These are phyloP conservation scores for Cetraspora pellucida DNA, from an alignment of 192 early-diverging fungal genomes.

Conservation along the genomic window DNA sequence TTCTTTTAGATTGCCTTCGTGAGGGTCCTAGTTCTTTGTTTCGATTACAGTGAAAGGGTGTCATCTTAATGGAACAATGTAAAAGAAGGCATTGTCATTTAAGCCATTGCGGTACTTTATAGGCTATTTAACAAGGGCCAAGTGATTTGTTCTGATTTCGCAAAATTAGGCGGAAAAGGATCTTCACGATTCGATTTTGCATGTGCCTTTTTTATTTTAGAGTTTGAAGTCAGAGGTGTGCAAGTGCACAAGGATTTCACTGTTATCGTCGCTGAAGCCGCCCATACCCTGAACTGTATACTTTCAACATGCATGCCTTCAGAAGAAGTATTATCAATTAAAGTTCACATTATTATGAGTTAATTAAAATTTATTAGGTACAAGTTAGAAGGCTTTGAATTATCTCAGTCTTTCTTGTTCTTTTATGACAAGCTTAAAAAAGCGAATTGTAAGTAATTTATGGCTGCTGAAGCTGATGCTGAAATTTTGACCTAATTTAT, in stretches of 20 bases:
- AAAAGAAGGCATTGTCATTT: too few relatives aligned
- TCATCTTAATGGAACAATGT: too few relatives aligned
- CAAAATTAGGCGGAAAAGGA: too few relatives aligned
- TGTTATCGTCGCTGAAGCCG: background rate
- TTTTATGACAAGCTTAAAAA: constrained; percentile 83
- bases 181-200: background rate
- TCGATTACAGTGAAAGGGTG: too few relatives aligned
- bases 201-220: background rate
- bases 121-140: too few relatives aligned
- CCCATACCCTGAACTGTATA: background rate
- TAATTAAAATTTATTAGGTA: constrained; percentile 39
- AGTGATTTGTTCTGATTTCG: too few relatives aligned
- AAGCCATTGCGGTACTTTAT: too few relatives aligned
- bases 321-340: background rate
- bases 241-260: background rate
- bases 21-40: too few relatives aligned
- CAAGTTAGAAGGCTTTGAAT: constrained; percentile 77
- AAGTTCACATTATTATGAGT: background rate
- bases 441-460: constrained; percentile 61
- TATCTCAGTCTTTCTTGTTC: constrained; percentile 76
- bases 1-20: too few relatives aligned
- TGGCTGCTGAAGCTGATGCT: too few relatives aligned
- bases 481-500: too few relatives aligned
- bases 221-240: background rate
- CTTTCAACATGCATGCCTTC: background rate